Conservation (phyloP, 2,329 filamentous ascomycete species). For the Geosmithia flava region DNA sequence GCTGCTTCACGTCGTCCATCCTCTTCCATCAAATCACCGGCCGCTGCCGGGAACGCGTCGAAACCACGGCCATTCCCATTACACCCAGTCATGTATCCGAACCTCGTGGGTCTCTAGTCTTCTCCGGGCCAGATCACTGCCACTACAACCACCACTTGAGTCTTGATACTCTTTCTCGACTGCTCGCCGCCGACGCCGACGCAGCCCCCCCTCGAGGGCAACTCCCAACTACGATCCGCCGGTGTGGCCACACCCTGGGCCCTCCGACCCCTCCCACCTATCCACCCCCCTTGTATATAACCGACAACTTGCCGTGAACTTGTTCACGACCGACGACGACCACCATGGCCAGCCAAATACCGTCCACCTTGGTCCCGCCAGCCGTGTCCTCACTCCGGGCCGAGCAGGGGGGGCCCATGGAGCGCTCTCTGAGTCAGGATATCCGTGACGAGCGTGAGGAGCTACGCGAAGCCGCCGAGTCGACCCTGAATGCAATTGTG, state of each 20-base stretch:
- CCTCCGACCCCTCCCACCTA: neutral
- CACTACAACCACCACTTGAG: conserved; percentile 5
- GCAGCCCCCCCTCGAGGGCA: neutral
- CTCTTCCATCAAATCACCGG: neutral
- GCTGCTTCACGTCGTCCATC: neutral
- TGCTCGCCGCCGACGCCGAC: conserved; percentile 11
- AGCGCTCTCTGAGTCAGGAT: conserved; percentile 66
- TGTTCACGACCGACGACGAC: neutral
- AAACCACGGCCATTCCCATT: neutral
- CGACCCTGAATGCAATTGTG: conserved; percentile 92
- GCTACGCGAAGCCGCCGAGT: conserved; percentile 87
- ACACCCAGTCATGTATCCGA: conserved; percentile 31
- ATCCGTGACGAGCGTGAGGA: conserved; percentile 91
- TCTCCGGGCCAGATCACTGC: conserved; percentile 26
- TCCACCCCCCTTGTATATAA: neutral
- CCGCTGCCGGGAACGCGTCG: neutral
- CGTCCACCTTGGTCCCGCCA: conserved; percentile 31
- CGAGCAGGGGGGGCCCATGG: conserved; percentile 39
- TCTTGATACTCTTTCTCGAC: conserved; percentile 1
- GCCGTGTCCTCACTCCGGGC: conserved; percentile 39
- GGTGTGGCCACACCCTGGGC: neutral
- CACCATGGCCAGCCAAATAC: neutral
- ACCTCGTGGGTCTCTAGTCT: conserved; percentile 30
- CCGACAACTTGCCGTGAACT: neutral
- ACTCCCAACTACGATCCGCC: neutral